These are phyloP conservation scores for Brettanomyces naardenensis DNA, from an alignment of 805 yeast genomes.

Conservation along the genomic window DNA sequence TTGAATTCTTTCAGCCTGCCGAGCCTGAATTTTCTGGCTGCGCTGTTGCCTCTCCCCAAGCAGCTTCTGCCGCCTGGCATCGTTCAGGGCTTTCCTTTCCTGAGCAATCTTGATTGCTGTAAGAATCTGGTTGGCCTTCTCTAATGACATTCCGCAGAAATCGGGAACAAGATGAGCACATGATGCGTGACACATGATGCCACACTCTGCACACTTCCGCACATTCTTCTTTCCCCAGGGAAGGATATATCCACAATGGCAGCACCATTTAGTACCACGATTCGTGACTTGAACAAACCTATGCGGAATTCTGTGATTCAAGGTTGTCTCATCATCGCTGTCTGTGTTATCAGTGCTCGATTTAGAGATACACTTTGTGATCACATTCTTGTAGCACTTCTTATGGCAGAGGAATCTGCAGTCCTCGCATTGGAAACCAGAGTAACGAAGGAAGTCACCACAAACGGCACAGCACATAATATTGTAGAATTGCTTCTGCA, in stretches of 20 bases:
- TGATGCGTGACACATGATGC: constrained; percentile 85
- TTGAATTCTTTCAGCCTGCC: background rate
- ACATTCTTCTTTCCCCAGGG: constrained; percentile 95
- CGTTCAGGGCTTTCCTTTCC: constrained; percentile 20
- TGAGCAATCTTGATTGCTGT: constrained; percentile 75
- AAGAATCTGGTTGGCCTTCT: constrained; percentile 84
- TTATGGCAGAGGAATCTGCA: constrained; percentile 76
- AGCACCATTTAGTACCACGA: constrained; percentile 98
- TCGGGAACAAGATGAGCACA: constrained; percentile 96
- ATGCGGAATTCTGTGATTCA: constrained; percentile 96
- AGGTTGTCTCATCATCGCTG: constrained; percentile 67
- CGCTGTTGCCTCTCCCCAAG: constrained; percentile 5
- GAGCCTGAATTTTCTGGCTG: background rate
- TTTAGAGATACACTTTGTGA: constrained; percentile 76
- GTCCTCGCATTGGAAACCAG: constrained; percentile 83
- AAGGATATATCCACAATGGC: constrained; percentile 94
- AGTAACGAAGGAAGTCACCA: constrained; percentile 85
- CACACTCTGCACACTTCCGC: constrained; percentile 89
- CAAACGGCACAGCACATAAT: constrained; percentile 97
- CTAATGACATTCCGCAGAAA: constrained; percentile 98
- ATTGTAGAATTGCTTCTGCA: constrained; percentile 88
- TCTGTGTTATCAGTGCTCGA: constrained; percentile 49
- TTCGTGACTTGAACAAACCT: constrained; percentile 88
- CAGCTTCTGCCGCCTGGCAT: constrained; percentile 6
- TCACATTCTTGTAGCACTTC: constrained; percentile 72